A percentile compares a stretch with the other conserved stretches of the same genome.
Conservation (phyloP, 345 rosid genomes). For the Dovyalis caffra region DNA sequence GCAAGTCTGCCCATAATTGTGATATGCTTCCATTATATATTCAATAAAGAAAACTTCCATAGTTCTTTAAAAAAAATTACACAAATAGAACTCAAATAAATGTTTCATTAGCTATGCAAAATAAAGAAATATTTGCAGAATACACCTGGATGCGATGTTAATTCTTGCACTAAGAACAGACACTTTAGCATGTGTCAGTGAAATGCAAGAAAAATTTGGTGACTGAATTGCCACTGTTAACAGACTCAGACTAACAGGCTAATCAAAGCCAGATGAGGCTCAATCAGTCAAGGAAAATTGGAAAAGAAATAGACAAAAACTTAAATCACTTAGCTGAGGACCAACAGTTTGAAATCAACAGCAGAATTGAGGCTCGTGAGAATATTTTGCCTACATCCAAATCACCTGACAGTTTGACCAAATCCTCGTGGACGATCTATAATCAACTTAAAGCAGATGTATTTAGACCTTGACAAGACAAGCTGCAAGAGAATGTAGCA, state of each 20-base stretch:
- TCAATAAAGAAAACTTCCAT: background rate
- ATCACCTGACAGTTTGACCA: background rate
- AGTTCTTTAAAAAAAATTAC: background rate
- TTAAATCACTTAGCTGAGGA: background rate
- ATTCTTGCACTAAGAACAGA: background rate
- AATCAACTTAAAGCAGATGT: background rate
- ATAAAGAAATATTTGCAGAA: background rate
- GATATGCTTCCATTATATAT: background rate
- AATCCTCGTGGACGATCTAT: background rate
- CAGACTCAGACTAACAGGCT: background rate
- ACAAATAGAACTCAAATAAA: background rate
- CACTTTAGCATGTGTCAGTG: background rate
- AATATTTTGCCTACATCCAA: background rate
- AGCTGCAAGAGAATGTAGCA: background rate
- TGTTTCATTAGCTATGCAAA: background rate
- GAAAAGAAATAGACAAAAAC: background rate
- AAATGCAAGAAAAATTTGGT: background rate
- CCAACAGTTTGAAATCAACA: background rate
- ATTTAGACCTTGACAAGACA: background rate
- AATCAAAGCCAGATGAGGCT: background rate
- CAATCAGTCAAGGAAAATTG: background rate
- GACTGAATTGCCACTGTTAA: background rate
- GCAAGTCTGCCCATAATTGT: background rate
- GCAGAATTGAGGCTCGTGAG: background rate
- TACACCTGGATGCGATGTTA: background rate